phyloP scores from a whole-genome alignment of 305 asterid genomes.

The Plantago coronopus region DNA sequence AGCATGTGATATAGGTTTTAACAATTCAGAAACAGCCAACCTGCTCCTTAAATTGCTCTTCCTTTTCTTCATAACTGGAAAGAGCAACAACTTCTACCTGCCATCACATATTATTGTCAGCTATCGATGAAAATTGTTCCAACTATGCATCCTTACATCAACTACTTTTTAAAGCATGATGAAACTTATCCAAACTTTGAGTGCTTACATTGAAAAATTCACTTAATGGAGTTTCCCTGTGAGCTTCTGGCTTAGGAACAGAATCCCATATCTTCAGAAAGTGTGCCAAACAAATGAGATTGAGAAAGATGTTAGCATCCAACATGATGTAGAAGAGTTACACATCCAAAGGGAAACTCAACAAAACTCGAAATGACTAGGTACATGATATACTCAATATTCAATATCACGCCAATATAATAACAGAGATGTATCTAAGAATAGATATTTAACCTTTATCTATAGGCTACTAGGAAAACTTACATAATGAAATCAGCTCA shows the following conservation, averaged over 20 bases:
- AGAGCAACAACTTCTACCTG: constrained; percentile 90
- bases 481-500: too few species aligned
- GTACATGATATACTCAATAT: too few species aligned
- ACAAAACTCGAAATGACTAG: background rate
- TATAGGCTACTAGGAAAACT: too few species aligned
- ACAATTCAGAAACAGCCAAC: constrained; percentile 35
- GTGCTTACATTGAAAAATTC: constrained; percentile 89
- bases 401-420: too few species aligned
- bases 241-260: constrained; percentile 93
- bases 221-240: constrained; percentile 80
- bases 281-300: constrained; percentile 18
- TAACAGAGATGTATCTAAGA: too few species aligned
- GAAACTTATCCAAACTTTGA: constrained; percentile 20
- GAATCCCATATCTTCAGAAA: constrained; percentile 85
- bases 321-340: background rate
- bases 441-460: too few species aligned
- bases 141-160: constrained; percentile 1
- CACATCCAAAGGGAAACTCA: background rate
- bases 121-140: constrained; percentile 9
- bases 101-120: constrained; percentile 27
- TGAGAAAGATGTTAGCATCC: constrained; percentile 22
- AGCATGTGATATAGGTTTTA: constrained; percentile 13
- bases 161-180: constrained; percentile 3
- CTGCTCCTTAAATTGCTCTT: constrained; percentile 89
- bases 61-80: constrained; percentile 89